Base-by-base conservation (phyloP, 805 yeast genomes). In the Ascoidea tarda region DNA sequence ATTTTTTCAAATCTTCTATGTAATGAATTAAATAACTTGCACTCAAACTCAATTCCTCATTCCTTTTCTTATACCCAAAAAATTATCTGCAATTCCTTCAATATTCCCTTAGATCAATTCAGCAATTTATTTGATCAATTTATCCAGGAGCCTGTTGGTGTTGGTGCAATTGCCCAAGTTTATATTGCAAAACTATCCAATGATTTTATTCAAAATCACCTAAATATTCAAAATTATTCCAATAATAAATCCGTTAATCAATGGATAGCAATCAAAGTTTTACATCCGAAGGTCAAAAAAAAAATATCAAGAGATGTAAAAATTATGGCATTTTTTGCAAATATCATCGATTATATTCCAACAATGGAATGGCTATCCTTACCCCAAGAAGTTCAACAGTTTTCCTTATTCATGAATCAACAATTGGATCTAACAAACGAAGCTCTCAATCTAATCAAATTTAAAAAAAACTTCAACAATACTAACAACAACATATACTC, bases 151-250 rank as follows among this genome's bases (percentile, higher is more conserved):
- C 98, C 98, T 0, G 69, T 90, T 5, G 99, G 99, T 1, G 91
- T 91, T n/a, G 99, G 99, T 12, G 96, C 99, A 1, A 93, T 93
- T 69, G 99, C 96, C 1, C 99, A 93, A 66, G 99, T 93, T 2
- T 87, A 91, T 66, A 66, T 77, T 46, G 97, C 86, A 1, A 81
- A 79, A 57, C 66, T 87, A 31, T 76, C 81, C 14, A 62, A 67
- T 16, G 67, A 68, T 46, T 74, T 75, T 10, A 65, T 78, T 28
- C 60, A 65, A 6, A 65, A 65, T 52, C 55, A 70, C 49, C 66
- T 67, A 6, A 70, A 74, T 5, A 59, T 32, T 52, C 60, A 50
- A 51, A 53, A 32, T 33, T 58, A 46, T 31, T 16, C 44, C 6
- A 63, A 58, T 50, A 56, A 52, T 1, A 64, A 66, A 16, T 62